Base-by-base conservation (phyloP, 2,329 filamentous ascomycete species). In the Phoma sp. region DNA sequence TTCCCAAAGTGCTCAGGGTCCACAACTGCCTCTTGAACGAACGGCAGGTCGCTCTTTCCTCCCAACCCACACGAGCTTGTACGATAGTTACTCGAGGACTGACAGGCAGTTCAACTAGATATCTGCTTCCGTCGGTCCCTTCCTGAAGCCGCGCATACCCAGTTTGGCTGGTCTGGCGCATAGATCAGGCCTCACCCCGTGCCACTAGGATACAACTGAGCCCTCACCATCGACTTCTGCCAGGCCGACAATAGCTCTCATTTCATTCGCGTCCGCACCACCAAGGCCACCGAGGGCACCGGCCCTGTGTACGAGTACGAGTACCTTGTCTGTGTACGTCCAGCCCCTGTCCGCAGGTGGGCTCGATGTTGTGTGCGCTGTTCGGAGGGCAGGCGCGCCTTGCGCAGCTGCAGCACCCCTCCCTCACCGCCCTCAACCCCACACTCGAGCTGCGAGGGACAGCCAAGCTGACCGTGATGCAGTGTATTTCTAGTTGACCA, bases 401-500 rank as follows among this genome's bases (percentile, higher is more conserved):
- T 46, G 48, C 51, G 53, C 55, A 35, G 57, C 61, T 36, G 54
- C 59, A 61, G 53, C 62, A 59, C 58, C 53, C 58, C 68, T 58
- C 61, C 48, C 68, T 65, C 69, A 70, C 72, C 68, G 70, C 72
- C 67, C 62, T 65, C 67, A 67, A 71, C 69, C 72, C 68, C 66
- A 63, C 69, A 58, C 65, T 58, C 57, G 22, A 57, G 44, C 49
- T 54, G 44, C 52, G 54, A 55, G 32, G 51, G 45, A 55, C 51
- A 57, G 57, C 52, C 49, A 52, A 57, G 64, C 70, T 75, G 69
- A 75, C 65, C n/a, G 39, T 40, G 39, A 41, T 36, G 43, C 67
- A 73, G 70, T 74, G 71, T 73, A 73, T 72, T 73, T 73, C 62
- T 74, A 73, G 66, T 56, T 52, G 56, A 67, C 44, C 51, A 89